phyloP scores from a whole-genome alignment of 176 grass and related monocot genomes.

The Chrysopogon serrulatus region DNA sequence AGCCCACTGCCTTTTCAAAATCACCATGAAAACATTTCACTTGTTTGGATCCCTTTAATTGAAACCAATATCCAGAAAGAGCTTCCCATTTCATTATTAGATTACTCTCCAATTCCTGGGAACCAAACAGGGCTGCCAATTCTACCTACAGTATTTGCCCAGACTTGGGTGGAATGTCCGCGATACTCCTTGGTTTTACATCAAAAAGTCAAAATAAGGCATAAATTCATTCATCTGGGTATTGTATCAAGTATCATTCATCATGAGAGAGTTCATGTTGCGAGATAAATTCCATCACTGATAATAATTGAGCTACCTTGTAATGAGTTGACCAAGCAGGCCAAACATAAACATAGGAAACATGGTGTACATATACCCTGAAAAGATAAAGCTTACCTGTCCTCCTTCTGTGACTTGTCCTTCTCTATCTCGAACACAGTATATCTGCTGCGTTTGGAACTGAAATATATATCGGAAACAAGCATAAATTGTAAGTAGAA shows the following conservation, averaged over 20 bases:
- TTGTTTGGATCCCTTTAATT: no score
- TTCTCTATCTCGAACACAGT: conserved; percentile 83
- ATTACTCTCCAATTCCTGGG: no score
- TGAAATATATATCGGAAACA: conserved; percentile 39
- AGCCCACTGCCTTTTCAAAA: not conserved
- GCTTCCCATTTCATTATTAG: no score
- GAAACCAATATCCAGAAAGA: no score
- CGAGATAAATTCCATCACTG: not conserved
- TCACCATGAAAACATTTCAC: conserved; percentile 6
- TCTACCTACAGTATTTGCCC: not conserved
- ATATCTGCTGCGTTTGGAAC: conserved; percentile 97
- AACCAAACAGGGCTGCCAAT: not conserved
- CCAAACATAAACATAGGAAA: not conserved
- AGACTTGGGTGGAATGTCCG: no score
- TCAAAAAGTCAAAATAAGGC: no score
- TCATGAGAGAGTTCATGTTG: not conserved
- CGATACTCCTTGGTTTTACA: no score
- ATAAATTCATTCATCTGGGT: no score
- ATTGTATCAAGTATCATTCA: not conserved
- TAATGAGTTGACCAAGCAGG: not conserved
- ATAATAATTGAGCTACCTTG: not conserved
- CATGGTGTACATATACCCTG: not conserved
- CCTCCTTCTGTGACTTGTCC: conserved; percentile 76
- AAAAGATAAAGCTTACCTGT: conserved; percentile 48
- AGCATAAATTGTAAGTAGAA: conserved; percentile 20